A percentile compares a stretch with the other conserved stretches of the same genome.
phyloP scores from a whole-genome alignment of 257 asterid species.

The Nicotiana otophora region DNA sequence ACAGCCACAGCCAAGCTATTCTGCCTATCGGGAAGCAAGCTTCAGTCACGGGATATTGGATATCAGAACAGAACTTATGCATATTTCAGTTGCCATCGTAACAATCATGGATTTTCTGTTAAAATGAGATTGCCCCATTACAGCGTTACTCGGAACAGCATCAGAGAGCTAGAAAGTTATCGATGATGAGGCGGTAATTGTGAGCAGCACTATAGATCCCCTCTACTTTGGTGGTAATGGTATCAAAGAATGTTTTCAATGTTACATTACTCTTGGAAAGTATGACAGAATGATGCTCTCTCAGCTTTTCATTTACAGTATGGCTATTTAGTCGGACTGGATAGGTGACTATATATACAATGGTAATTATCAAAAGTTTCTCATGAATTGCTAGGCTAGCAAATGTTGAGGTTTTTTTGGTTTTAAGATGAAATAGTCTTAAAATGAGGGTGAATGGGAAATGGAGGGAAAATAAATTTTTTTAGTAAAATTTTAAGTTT shows the following conservation, averaged over 20 bases:
- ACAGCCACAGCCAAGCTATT: slow-evolving; percentile 37
- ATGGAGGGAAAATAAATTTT: too few relatives aligned
- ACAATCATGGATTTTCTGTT: slow-evolving; percentile 39
- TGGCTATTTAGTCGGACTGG: too few relatives aligned
- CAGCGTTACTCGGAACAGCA: neutral
- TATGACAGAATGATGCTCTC: neutral
- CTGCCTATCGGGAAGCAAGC: slow-evolving; percentile 60
- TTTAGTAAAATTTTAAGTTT: too few relatives aligned
- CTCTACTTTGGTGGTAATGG: too few relatives aligned
- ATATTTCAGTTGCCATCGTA: slow-evolving; percentile 49
- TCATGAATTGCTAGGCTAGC: too few relatives aligned
- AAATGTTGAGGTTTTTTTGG: too few relatives aligned
- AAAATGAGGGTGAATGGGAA: too few relatives aligned
- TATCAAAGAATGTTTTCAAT: neutral
- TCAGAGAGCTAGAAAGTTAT: too few relatives aligned
- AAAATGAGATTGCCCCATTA: neutral
- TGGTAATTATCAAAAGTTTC: too few relatives aligned
- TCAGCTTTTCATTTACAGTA: neutral
- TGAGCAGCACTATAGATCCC: neutral
- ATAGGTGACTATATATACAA: too few relatives aligned
- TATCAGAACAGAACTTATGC: slow-evolving; percentile 51
- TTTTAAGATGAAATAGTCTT: too few relatives aligned
- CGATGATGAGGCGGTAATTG: neutral
- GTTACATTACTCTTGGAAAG: neutral
- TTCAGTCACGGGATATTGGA: slow-evolving; percentile 50